Conservation (phyloP, 176 grass and related monocot genomes). For the Aegilops bicornis region DNA sequence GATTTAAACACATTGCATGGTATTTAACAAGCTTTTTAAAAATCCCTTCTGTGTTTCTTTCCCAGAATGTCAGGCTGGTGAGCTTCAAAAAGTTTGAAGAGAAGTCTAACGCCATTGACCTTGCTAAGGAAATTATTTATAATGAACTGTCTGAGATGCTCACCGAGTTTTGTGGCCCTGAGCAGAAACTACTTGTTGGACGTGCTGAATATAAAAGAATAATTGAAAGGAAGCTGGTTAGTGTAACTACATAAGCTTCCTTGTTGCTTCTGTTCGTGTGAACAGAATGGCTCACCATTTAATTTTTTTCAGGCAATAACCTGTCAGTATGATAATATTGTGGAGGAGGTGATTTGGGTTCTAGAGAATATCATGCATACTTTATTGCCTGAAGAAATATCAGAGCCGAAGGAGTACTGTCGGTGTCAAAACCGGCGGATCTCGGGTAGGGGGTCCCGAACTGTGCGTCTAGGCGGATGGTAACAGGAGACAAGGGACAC, state of each 20-base stretch:
- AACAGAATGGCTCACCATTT: neutral
- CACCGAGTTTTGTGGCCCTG: neutral
- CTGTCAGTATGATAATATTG: neutral
- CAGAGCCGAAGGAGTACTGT: neutral
- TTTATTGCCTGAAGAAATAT: neutral
- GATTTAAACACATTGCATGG: neutral
- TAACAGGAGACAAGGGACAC: no score
- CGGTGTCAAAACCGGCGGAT: no score
- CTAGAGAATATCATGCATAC: neutral
- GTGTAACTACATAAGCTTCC: neutral
- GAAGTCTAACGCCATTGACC: neutral
- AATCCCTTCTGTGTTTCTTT: neutral
- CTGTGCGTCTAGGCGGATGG: no score
- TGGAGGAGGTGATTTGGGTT: neutral
- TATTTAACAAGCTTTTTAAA: neutral
- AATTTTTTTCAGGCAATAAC: neutral
- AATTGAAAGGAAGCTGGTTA: neutral
- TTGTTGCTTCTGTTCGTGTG: neutral
- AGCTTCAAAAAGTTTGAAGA: neutral
- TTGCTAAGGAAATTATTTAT: neutral
- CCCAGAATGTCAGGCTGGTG: neutral
- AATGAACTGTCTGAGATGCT: neutral
- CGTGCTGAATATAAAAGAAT: neutral
- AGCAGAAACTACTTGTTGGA: neutral
- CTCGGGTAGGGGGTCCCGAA: no score